Base-by-base conservation (phyloP, 225 moss, liverwort and hornwort species). In the Asterella californica region DNA sequence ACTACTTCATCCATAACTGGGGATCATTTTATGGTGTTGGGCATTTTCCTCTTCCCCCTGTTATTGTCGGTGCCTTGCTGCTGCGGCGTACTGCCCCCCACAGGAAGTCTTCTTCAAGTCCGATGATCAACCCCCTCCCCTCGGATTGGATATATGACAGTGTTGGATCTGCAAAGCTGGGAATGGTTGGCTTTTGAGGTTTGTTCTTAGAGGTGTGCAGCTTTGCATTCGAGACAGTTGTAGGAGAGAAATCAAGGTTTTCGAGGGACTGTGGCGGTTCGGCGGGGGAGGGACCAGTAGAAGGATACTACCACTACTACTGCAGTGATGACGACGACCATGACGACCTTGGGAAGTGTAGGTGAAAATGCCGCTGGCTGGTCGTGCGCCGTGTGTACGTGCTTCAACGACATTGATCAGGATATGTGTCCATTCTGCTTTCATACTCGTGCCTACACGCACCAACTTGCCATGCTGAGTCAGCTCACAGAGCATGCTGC, bases 361-460 rank as follows among this genome's bases (percentile, higher is more conserved):
- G 76, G 80, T 49, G 71, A 69, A 3, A 46, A 52, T 17, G 60
- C n/a, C n/a, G n/a, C 25, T 3, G 84, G 84, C 15, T 84, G 84
- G 84, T 80, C 81, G 5, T 84, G 84, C 62, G 76, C 84, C 8
- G 79, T 84, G 15, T 84, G 84, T 72, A 81, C 84, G 24, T 78
- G 33, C 62, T 53, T 63, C 45, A 84, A 84, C 32, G 84, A 84
- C 9, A 22, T 48, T 53, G 77, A 81, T 18, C 71, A 73, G 61
- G 84, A 84, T 8, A 81, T 74, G 81, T 84, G 84, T 50, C 77
- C 84, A 0, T 19, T 81, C 37, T 84, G 84, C 34, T 24, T 81
- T 8, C 80, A 84, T 65, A 80, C 77, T 34, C 76, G 78, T 37
- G 63, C 80, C 10, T 84, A 81, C 60, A 71, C 77, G 4, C 72